Percentiles rank a stretch among this genome's conserved stretches.
phyloP scores from a whole-genome alignment of 768 basidiomycete genomes.

The Termitomyces sp. region DNA sequence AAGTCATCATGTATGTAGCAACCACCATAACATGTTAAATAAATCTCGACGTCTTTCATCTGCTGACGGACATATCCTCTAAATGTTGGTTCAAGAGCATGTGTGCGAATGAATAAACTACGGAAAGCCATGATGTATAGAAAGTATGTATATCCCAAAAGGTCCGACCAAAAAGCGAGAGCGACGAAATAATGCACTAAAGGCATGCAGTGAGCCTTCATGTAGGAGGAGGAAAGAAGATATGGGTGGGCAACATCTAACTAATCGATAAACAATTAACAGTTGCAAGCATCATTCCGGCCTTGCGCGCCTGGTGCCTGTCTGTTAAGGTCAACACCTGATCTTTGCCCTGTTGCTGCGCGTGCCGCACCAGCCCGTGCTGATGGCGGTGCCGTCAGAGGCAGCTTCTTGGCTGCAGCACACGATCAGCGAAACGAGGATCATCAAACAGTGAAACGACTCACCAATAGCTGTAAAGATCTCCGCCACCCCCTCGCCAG shows the following conservation, averaged over 20 bases:
- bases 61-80: not conserved
- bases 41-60: not conserved
- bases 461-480: constrained; percentile 85
- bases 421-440: constrained; percentile 8
- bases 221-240: constrained; percentile 20
- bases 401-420: constrained; percentile 79
- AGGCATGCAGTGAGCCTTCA: constrained; percentile 20
- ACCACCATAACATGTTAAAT: not conserved
- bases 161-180: constrained; percentile 30
- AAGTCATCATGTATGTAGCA: not conserved
- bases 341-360: constrained; percentile 49
- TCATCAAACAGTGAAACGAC: constrained; percentile 20
- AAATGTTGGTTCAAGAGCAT: constrained; percentile 4
- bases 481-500: constrained; percentile 81
- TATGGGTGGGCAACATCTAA: constrained; percentile 10
- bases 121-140: constrained; percentile 23
- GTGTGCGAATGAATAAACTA: constrained; percentile 8
- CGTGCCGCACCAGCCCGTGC: constrained; percentile 55
- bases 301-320: constrained; percentile 48
- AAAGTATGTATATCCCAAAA: constrained; percentile 39
- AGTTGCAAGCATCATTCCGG: constrained; percentile 74
- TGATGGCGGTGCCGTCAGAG: constrained; percentile 71
- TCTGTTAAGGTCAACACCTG: constrained; percentile 82
- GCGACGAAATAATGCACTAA: constrained; percentile 30
- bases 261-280: constrained; percentile 38